Percentiles rank a stretch among this genome's conserved stretches.
These are phyloP conservation scores for Saccharum officinarum DNA, from an alignment of 176 grass and related monocot genomes.

Conservation along the genomic window DNA sequence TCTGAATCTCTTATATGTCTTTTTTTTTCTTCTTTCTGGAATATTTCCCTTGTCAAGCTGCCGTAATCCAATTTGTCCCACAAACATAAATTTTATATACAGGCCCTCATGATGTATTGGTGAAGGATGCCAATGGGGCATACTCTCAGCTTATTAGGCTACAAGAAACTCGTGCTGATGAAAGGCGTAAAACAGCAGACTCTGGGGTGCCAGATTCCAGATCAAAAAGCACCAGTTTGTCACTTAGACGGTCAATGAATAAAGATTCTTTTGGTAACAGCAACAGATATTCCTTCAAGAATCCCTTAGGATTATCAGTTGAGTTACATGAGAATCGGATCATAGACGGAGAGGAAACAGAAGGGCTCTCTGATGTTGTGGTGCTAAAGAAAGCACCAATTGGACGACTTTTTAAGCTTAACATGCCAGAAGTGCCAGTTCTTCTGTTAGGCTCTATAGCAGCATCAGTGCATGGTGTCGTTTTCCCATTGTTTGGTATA, in stretches of 20 bases:
- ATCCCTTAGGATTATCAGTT: slow-evolving; percentile 25
- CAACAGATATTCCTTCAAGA: slow-evolving; percentile 46
- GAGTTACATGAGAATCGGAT: slow-evolving; percentile 23
- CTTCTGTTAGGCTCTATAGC: slow-evolving; percentile 63
- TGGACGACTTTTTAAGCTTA: slow-evolving; percentile 56
- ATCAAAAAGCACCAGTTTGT: slow-evolving; percentile 42
- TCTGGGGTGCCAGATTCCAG: slow-evolving; percentile 16
- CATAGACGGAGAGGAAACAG: slow-evolving; percentile 18
- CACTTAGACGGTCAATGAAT: slow-evolving; percentile 36
- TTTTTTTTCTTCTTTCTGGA: slow-evolving; percentile 4
- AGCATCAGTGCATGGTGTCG: slow-evolving; percentile 65
- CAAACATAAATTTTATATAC: slow-evolving; percentile 11
- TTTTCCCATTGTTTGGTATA: slow-evolving; percentile 67
- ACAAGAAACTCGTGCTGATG: slow-evolving; percentile 48
- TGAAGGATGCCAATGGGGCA: slow-evolving; percentile 68
- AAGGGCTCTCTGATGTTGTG: slow-evolving; percentile 13
- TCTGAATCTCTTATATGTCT: slow-evolving; percentile 29
- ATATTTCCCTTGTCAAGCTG: not conserved
- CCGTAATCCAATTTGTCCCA: not conserved
- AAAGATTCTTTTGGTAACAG: slow-evolving; percentile 51
- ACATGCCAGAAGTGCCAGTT: slow-evolving; percentile 68
- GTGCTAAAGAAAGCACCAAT: slow-evolving; percentile 42
- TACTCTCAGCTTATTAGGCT: slow-evolving; percentile 71
- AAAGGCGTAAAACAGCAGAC: slow-evolving; percentile 23
- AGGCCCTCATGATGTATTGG: slow-evolving; percentile 73